Percentiles rank a stretch among this genome's conserved stretches.
These are phyloP conservation scores for Graphilbum fragrans DNA, from an alignment of 2,329 filamentous ascomycete genomes.

Conservation along the genomic window DNA sequence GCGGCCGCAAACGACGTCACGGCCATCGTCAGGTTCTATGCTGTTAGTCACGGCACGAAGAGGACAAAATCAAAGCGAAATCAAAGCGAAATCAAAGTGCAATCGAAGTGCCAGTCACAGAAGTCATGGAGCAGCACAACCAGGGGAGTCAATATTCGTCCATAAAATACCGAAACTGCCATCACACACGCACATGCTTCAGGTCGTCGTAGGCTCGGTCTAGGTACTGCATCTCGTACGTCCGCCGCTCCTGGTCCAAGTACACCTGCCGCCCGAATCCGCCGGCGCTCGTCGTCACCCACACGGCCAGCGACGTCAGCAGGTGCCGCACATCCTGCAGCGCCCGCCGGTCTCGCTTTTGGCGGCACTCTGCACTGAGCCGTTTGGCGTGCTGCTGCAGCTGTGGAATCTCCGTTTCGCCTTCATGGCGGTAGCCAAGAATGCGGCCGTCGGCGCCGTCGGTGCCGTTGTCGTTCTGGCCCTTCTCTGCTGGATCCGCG, in stretches of 20 bases:
- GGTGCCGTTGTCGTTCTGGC: conserved; percentile 7
- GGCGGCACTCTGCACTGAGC: conserved; percentile 30
- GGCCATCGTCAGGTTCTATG: not conserved
- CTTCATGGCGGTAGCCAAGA: conserved; percentile 33
- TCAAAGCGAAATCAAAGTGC: too few species aligned
- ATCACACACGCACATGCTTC: not conserved
- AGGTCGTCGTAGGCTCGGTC: conserved; percentile 2
- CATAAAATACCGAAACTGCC: not conserved
- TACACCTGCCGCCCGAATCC: conserved; percentile 3
- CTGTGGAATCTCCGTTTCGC: conserved; percentile 47
- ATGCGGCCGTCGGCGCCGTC: not conserved
- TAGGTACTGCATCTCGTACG: conserved; percentile 4
- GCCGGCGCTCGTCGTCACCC: conserved; percentile 1
- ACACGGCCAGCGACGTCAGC: conserved; percentile 4
- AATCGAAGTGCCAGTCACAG: not conserved
- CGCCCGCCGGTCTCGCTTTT: conserved; percentile 27
- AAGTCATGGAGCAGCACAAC: too few species aligned
- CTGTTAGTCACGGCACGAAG: not conserved
- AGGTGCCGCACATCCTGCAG: conserved; percentile 29
- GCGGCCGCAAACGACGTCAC: not conserved
- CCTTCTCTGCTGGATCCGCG: conserved; percentile 26
- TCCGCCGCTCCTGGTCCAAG: conserved; percentile 1
- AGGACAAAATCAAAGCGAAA: too few species aligned
- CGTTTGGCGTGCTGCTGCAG: conserved; percentile 46
- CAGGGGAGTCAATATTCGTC: too few species aligned